These are phyloP conservation scores for Lactarius vividus DNA, from an alignment of 768 basidiomycete genomes.

Conservation along the genomic window DNA sequence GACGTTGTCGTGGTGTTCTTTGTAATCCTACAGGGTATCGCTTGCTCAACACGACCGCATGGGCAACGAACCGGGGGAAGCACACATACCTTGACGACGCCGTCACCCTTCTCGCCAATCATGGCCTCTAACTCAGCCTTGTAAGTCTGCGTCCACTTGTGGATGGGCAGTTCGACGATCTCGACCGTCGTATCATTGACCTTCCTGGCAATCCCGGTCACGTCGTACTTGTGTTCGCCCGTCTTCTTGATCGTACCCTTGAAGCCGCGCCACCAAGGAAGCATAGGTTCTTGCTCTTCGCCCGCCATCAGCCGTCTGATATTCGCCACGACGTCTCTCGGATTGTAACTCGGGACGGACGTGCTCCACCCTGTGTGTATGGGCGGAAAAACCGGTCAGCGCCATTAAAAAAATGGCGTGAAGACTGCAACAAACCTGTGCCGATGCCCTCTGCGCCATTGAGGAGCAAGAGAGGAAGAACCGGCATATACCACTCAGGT, in stretches of 20 bases:
- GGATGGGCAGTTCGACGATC: slow-evolving; percentile 92
- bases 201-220: slow-evolving; percentile 70
- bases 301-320: slow-evolving; percentile 81
- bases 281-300: slow-evolving; percentile 82
- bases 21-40: slow-evolving; percentile 73
- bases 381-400: background rate
- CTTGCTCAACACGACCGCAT: background rate
- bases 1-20: slow-evolving; percentile 92
- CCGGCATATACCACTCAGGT: slow-evolving; percentile 92
- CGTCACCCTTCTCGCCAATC: slow-evolving; percentile 83
- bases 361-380: slow-evolving; percentile 84
- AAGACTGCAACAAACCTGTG: slow-evolving; percentile 58
- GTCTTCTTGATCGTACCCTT: slow-evolving; percentile 80
- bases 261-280: slow-evolving; percentile 98
- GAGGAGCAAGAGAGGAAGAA: slow-evolving; percentile 83
- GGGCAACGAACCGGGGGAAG: background rate
- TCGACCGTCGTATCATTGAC: slow-evolving; percentile 86
- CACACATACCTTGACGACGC: slow-evolving; percentile 66
- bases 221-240: slow-evolving; percentile 83
- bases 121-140: slow-evolving; percentile 89
- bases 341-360: slow-evolving; percentile 87
- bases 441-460: slow-evolving; percentile 98
- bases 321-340: slow-evolving; percentile 84
- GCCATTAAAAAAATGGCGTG: slow-evolving; percentile 3
- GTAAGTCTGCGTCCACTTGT: slow-evolving; percentile 91